These are phyloP conservation scores for Nevesoporus exiguus DNA, from an alignment of 768 basidiomycete genomes.

Conservation along the genomic window DNA sequence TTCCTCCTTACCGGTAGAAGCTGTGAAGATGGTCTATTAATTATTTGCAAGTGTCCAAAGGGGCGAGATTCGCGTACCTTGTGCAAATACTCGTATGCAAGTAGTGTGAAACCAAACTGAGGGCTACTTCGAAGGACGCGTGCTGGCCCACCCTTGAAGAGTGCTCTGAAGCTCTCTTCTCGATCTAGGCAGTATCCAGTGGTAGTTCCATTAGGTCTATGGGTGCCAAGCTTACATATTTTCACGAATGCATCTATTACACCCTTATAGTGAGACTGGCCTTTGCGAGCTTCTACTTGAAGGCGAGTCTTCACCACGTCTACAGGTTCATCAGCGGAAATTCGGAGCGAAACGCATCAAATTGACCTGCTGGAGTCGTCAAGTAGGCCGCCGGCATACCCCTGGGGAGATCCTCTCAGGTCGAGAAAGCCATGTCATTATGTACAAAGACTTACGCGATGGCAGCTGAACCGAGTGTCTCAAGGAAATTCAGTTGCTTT, in stretches of 20 bases:
- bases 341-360: conserved; percentile 7
- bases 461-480: conserved; percentile 80
- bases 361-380: conserved; percentile 82
- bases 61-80: conserved; percentile 41
- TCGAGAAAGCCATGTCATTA: conserved; percentile 16
- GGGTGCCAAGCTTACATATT: conserved; percentile 64
- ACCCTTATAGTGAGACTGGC: conserved; percentile 90
- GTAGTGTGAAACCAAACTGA: conserved; percentile 92
- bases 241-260: conserved; percentile 83
- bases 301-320: conserved; percentile 98
- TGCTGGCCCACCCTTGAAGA: conserved; percentile 91
- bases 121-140: conserved; percentile 85
- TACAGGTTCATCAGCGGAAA: conserved; percentile 29
- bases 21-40: conserved; percentile 15
- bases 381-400: conserved; percentile 98
- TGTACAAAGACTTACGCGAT: conserved; percentile 58
- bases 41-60: not conserved
- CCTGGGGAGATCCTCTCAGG: conserved; percentile 43
- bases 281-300: conserved; percentile 89
- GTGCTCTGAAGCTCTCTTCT: conserved; percentile 85
- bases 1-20: conserved; percentile 30
- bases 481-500: conserved; percentile 86
- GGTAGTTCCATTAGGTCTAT: conserved; percentile 8
- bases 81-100: conserved; percentile 74
- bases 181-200: conserved; percentile 45